A percentile compares a stretch with the other conserved stretches of the same genome.
Evolutionary conservation across 345 rosid species (phyloP).

Genomic region (Alliaria petiolata): DNA sequence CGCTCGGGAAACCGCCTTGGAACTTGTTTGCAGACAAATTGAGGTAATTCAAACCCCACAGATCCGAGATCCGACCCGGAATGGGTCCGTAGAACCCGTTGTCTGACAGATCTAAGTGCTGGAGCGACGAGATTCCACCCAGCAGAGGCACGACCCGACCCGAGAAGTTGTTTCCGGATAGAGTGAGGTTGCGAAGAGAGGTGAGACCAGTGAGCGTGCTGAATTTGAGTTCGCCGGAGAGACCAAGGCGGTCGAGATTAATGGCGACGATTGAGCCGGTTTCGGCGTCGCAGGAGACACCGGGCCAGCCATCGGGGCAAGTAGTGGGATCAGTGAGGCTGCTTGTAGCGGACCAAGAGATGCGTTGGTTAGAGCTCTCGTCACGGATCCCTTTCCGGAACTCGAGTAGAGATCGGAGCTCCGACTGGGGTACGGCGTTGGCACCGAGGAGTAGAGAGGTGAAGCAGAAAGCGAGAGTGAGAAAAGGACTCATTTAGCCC

Average conservation of each 20-base stretch:
- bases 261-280: constrained; percentile 50
- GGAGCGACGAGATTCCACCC: constrained; percentile 59
- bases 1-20: constrained; percentile 64
- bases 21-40: constrained; percentile 69
- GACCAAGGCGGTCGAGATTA: constrained; percentile 52
- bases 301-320: constrained; percentile 63
- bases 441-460: constrained; percentile 19
- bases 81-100: constrained; percentile 80
- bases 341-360: constrained; percentile 45
- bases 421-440: constrained; percentile 37
- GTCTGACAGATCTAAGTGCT: constrained; percentile 76
- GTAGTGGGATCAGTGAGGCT: constrained; percentile 31
- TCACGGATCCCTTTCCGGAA: constrained; percentile 75
- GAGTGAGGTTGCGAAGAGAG: constrained; percentile 58
- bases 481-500: constrained; percentile 40
- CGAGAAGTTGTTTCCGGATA: constrained; percentile 73
- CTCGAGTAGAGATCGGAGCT: constrained; percentile 69
- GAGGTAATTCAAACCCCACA: constrained; percentile 63
- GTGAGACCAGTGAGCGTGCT: constrained; percentile 48
- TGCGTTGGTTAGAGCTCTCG: constrained; percentile 42
- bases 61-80: constrained; percentile 72
- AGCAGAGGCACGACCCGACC: constrained; percentile 83
- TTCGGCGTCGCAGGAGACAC: constrained; percentile 55
- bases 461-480: constrained; percentile 30
- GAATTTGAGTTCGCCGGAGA: constrained; percentile 79